Base-by-base conservation (phyloP, 179 eudicot species). In the Beta lomatogona region DNA sequence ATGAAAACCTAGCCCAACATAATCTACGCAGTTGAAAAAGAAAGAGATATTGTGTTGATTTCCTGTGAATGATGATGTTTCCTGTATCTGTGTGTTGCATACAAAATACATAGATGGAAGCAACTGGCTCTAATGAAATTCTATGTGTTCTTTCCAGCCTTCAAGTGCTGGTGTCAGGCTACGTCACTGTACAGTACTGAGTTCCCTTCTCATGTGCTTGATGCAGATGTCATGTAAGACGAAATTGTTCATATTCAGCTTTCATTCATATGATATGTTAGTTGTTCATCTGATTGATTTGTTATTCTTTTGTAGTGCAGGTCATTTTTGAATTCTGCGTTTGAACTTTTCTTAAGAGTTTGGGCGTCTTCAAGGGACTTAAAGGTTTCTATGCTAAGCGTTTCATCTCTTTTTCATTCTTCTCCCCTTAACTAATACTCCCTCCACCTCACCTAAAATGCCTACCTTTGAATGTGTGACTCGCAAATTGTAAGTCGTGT, bases 161-260 rank as follows among this genome's bases (percentile, higher is more conserved):
- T 96, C 88, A 94, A 92, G 88, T 94, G 98, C 83, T 96, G 99
- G 99, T 96, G 99, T 86, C 98, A 91, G 87, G 98, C 99, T 85
- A 90, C 89, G 71, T 93, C 91, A 87, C 99, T 88, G 45, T 93
- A 89, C 76, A 76, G 82, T 74, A 87, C 85, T 63, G 99, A 96
- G 85, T 88, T 85, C 73, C 90, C 94, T 75, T 85, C 97, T 85
- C 85, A 75, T 82, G 85, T 90, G 84, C 86, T 94, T 80, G 98
- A 94, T 77, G 89, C 87, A 65, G 98, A 96, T 83, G 93, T 96
- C 85, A 92, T 92, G 99, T 96, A 87, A 91, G 97, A 28, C 72
- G 72, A 76, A 5, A 59, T 77, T 72, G 75, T 76, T 80, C 63
- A 4, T 76, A 76, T 19, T 55, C 65, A 36, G 64, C n/a, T 36